Base-by-base conservation (phyloP, 1,284 basidiomycete genomes). In the Ustilago vetiveriae region DNA sequence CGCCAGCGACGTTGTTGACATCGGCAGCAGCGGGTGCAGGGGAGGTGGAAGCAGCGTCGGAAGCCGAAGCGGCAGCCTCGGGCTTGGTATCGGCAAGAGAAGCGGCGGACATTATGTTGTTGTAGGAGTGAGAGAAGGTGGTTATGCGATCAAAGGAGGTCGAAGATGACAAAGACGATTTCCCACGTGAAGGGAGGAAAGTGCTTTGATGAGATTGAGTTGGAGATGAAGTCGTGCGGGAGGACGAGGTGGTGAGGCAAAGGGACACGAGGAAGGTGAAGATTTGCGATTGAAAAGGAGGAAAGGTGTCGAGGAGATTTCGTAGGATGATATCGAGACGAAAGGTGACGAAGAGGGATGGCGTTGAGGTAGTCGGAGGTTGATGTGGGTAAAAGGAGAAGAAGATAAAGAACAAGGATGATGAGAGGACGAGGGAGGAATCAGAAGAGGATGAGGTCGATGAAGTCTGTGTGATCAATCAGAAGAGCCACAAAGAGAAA, bases 91-190 rank as follows among this genome's bases (percentile, higher is more conserved):
- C 65, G 53, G 51, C 41, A 45, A 45, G 26, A 21, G 58, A 19
- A 60, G 58, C 51, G 38, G 63, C 33, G 19, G 55, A 59, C 63
- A 59, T 58, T 32, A 35, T n/a, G n/a, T 53, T 36, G n/a, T 30
- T 26, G 49, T 7, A 38, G 21, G 37, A 24, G 26, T 14, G 3
- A 30, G n/a, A 24, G 22, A 32, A 14, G 23, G 10, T 24, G 17
- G 10, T 13, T 13, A 43, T 24, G 53, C 30, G 26, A 30, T 6
- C 13, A 35, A 35, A 4, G 33, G 33, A 10, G 33, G 33, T 14
- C 7, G 46, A 38, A 35, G 49, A 37, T 46, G 29, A 33, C n/a
- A n/a, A n/a, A n/a, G n/a, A n/a, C n/a, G n/a, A n/a, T n/a, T n/a
- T n/a, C n/a, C n/a, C n/a, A n/a, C n/a, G n/a, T n/a, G n/a, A n/a